A percentile compares a stretch with the other conserved stretches of the same genome.
Conservation (phyloP, 257 asterid species). For the Lantana camara region DNA sequence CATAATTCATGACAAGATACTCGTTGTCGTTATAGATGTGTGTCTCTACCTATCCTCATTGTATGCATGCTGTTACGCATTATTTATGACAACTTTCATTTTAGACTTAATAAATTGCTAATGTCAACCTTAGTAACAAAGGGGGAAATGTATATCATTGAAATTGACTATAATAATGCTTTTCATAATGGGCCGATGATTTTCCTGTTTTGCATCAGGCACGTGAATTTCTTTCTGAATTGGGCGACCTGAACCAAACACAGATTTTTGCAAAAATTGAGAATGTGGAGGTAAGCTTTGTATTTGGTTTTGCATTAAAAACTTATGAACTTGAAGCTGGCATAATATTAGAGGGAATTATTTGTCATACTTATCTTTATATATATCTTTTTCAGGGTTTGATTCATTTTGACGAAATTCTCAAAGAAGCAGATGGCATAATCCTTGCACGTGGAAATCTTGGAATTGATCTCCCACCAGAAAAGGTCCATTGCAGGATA, state of each 20-base stretch:
- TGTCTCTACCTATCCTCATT: background rate
- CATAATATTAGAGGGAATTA: constrained; percentile 1
- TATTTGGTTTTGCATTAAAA: background rate
- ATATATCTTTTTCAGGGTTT: constrained; percentile 57
- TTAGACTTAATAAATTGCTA: no score
- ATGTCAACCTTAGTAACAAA: background rate
- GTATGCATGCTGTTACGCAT: background rate
- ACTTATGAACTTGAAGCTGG: constrained; percentile 14
- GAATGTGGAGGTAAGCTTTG: constrained; percentile 74
- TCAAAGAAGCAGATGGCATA: constrained; percentile 94
- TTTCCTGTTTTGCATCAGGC: constrained; percentile 52
- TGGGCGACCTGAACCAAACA: constrained; percentile 72
- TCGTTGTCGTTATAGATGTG: no score
- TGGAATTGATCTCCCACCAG: constrained; percentile 97
- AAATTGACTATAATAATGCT: background rate
- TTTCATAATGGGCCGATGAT: background rate
- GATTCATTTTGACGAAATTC: constrained; percentile 87
- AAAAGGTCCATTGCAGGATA: constrained; percentile 53
- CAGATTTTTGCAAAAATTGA: constrained; percentile 87
- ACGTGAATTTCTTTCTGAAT: constrained; percentile 73
- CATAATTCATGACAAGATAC: no score
- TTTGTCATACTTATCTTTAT: background rate
- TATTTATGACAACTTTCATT: background rate
- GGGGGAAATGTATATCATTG: background rate
- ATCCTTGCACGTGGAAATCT: constrained; percentile 96